Percentiles rank a stretch among this genome's conserved stretches.
Evolutionary conservation across 2,329 filamentous ascomycete species (phyloP).

Genomic region (Aspergillus jensenii): DNA sequence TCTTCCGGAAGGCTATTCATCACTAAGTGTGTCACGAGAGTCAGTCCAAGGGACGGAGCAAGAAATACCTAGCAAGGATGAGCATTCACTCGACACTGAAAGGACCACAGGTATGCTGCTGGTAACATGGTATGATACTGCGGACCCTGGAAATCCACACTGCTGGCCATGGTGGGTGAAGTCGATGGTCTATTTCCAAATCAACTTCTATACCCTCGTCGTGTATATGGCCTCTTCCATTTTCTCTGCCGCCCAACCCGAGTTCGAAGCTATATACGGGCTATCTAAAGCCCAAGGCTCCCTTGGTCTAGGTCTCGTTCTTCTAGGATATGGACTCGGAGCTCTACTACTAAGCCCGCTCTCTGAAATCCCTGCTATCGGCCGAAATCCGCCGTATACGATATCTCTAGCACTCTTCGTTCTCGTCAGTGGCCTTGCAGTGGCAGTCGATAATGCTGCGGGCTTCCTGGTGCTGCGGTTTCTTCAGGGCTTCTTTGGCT

Average conservation of each 20-base stretch:
- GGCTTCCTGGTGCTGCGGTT: conserved; percentile 53
- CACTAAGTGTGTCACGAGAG: no score
- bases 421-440: not conserved
- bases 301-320: not conserved
- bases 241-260: not conserved
- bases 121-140: not conserved
- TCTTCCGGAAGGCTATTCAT: no score
- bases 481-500: conserved; percentile 46
- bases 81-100: no score
- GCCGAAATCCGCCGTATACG: not conserved
- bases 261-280: not conserved
- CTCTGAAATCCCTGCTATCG: not conserved
- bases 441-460: not conserved
- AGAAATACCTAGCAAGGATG: no score
- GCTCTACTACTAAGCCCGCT: not conserved
- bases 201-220: not conserved
- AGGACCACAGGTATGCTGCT: no score
- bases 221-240: not conserved
- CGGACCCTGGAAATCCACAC: conserved; percentile 28
- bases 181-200: conserved; percentile 18
- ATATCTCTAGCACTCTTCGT: not conserved
- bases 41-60: no score
- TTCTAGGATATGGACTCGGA: not conserved
- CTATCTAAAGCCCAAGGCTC: not conserved
- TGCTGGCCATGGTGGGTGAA: conserved; percentile 35